A percentile compares a stretch with the other conserved stretches of the same genome.
Conservation (phyloP, 192 early-diverging fungal species). For the Kappamyces sp. region DNA sequence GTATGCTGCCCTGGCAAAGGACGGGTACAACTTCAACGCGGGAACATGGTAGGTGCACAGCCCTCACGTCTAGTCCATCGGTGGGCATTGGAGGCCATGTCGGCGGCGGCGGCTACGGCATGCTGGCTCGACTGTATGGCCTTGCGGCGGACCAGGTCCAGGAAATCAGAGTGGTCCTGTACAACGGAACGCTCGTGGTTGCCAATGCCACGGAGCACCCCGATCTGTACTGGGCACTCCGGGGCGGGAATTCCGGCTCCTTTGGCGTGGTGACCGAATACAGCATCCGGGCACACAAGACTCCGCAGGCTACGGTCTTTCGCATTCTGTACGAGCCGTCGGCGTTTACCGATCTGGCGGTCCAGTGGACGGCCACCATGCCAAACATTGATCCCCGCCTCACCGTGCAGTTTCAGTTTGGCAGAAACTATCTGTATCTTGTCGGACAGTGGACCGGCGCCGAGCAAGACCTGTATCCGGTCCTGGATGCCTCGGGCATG, state of each 20-base stretch:
- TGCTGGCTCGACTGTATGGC: slow-evolving; percentile 44
- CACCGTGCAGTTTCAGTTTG: slow-evolving; percentile 4
- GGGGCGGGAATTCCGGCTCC: slow-evolving; percentile 50
- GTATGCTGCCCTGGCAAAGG: slow-evolving; percentile 32
- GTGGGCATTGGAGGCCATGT: slow-evolving; percentile 57
- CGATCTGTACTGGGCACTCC: slow-evolving; percentile 58
- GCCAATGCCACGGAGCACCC: slow-evolving; percentile 28
- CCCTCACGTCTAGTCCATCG: slow-evolving; percentile 27
- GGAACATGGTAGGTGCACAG: slow-evolving; percentile 28
- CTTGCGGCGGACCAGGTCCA: slow-evolving; percentile 45
- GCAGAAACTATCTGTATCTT: background rate
- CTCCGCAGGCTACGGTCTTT: slow-evolving; percentile 9
- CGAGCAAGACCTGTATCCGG: background rate
- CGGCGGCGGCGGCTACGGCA: slow-evolving; percentile 52
- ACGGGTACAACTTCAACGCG: slow-evolving; percentile 33
- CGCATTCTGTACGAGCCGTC: background rate
- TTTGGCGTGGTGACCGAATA: slow-evolving; percentile 26
- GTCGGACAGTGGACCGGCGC: slow-evolving; percentile 7
- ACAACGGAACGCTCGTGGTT: slow-evolving; percentile 39
- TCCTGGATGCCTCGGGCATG: slow-evolving; percentile 6
- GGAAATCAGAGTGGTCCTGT: slow-evolving; percentile 38
- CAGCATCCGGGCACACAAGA: slow-evolving; percentile 1
- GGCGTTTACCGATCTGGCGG: background rate
- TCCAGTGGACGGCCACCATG: slow-evolving; percentile 13
- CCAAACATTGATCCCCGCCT: background rate